Evolutionary conservation across 306 rosid species (phyloP), one percentile per base, ranked within the genome.

Genomic region (Comarum palustre): DNA sequence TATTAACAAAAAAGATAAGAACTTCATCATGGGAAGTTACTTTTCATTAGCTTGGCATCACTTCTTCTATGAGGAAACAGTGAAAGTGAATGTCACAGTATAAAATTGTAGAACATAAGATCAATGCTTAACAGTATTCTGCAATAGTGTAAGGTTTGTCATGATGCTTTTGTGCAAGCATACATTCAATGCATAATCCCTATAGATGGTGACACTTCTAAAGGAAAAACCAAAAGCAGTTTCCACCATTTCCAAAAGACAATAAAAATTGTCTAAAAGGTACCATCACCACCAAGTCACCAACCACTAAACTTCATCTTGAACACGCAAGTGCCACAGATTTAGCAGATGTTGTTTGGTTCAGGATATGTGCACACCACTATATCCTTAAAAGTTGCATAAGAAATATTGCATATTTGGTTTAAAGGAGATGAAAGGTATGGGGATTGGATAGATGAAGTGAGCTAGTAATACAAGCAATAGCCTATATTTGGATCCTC

Each of bases 301-400:
- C 46, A 13, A 7, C 20, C 22, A 36, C 36, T 34, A 69, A 2
- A 29, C 68, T 41, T 20, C 69, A 45, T 59, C 46, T n/a, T 42
- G 69, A 59, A 20, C 58, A 79, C 66, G 45, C 52, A 51, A 77
- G 67, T 71, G 60, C 54, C 9, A 36, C 16, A 62, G 25, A 11
- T 36, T 1, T 3, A 19, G n/a, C 27, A 51, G 58, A n/a, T 51
- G 14, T 27, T 27, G 65, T 59, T 59, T 59, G 41, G 27, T 51
- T n/a, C 9, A 17, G 55, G 24, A 50, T 50, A 19, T 50, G 10
- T 50, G 24, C 24, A 50, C 5, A 7, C 24, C 0, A 50, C 24
- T 3, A 6, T 6, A 50, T 50, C 24, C 55, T 50, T 45, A 45
- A 17, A 48, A 48, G 20, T 48, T 48, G 4, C 54, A 16, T 48